These are phyloP conservation scores for Alternaria postmessia DNA, from an alignment of 2,329 filamentous ascomycete genomes.

Conservation along the genomic window DNA sequence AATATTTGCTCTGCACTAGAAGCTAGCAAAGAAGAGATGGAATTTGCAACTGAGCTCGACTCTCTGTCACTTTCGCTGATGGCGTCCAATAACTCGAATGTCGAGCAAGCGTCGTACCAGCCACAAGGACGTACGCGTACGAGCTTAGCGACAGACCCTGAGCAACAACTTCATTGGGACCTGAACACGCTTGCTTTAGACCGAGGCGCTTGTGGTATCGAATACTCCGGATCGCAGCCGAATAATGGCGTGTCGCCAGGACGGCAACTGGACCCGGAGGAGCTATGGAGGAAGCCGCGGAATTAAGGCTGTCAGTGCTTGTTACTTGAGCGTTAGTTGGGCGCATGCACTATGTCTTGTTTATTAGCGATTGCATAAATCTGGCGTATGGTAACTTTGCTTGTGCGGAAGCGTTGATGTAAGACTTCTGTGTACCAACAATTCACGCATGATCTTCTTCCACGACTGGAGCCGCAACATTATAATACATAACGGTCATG, in stretches of 20 bases:
- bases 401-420: background rate
- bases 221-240: constrained; percentile 33
- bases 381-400: constrained; percentile 7
- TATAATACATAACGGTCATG: too few species aligned
- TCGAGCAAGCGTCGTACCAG: constrained; percentile 11
- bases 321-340: background rate
- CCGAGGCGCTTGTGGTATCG: constrained; percentile 44
- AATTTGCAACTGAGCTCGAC: constrained; percentile 43
- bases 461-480: too few species aligned
- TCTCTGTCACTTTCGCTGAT: constrained; percentile 42
- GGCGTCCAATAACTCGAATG: constrained; percentile 28
- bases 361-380: constrained; percentile 22
- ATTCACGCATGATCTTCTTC: too few species aligned
- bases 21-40: constrained; percentile 40
- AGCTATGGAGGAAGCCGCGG: constrained; percentile 39
- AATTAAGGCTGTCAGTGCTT: background rate
- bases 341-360: background rate
- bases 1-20: constrained; percentile 42
- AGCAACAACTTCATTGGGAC: constrained; percentile 48
- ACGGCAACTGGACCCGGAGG: constrained; percentile 28
- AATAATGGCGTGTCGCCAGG: constrained; percentile 17
- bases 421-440: background rate
- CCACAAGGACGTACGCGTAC: constrained; percentile 27
- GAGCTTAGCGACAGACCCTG: constrained; percentile 42
- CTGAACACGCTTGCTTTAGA: constrained; percentile 43